Base-by-base conservation (phyloP, 2,329 filamentous ascomycete genomes). In the Parascedosporium putredinis region DNA sequence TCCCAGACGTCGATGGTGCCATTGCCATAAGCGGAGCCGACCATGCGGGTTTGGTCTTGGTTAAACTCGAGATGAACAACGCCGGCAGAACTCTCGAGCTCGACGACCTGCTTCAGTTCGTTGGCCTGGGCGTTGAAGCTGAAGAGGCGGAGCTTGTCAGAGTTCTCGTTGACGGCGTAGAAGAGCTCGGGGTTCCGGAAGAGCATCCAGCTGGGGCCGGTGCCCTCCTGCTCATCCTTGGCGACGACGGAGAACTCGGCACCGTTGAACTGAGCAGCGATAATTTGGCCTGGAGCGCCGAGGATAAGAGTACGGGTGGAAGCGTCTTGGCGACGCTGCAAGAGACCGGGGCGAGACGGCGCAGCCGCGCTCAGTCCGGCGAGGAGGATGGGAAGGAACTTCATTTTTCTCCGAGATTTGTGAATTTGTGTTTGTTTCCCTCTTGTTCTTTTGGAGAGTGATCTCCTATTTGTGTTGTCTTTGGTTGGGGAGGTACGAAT, bases 11-110 rank as follows among this genome's bases (percentile, higher is more conserved):
- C 71, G 40, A 75, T 56, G 23, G 59, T 62, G 48, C 65, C 68
- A 16, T 60, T 58, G 23, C 64, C 64, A 55, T 70, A 75, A 5
- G 64, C 65, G 2, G 71, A 62, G 14, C 70, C 70, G 3, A 76
- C 59, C 58, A 77, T 64, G 45, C 67, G 67, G 3, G 64, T 71
- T 56, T 64, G 57, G 52, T 73, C 66, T 47, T 58, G 49, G 60
- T 67, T 72, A 60, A 75, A 70, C 44, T 64, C 70, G 22, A 76
- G 65, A 53, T 68, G 69, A 27, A 76, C 74, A 8, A 73, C 67
- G 42, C 73, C 73, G 0, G 53, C 36, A 36, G 68, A 69, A 34
- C 66, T 70, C 4, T 58, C 62, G 47, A 55, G 57, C 16, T 61
- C 55, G 2, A 62, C 56, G 33, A 61, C 56, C 9, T 57, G 56